phyloP scores from a whole-genome alignment of 352 stramenopile genomes.

The Globisporangium iwayamae region DNA sequence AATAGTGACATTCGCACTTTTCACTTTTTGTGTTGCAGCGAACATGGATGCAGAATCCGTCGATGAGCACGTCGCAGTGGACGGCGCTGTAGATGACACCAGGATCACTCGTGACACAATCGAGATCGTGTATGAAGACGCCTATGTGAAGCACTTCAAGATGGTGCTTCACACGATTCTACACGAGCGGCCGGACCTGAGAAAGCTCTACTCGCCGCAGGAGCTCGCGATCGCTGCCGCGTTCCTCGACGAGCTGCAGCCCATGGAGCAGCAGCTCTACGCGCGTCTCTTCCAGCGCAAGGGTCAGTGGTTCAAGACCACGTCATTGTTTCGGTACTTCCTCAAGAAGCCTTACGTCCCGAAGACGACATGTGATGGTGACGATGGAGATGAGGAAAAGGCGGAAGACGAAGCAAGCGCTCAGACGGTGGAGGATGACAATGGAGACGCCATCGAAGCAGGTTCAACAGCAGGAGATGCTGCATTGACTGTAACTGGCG shows the following conservation, averaged over 20 bases:
- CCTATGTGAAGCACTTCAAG: constrained; percentile 60
- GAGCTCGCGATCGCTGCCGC: constrained; percentile 39
- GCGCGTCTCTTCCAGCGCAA: constrained; percentile 75
- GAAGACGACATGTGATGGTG: neutral
- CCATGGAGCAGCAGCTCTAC: constrained; percentile 64
- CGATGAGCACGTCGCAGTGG: neutral
- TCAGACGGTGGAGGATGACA: neutral
- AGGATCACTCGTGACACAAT: neutral
- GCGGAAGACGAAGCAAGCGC: neutral
- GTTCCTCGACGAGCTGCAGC: constrained; percentile 46
- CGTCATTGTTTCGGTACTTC: constrained; percentile 64
- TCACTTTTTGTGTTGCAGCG: neutral
- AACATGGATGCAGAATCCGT: constrained; percentile 1
- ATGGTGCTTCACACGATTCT: constrained; percentile 50
- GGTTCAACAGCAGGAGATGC: neutral
- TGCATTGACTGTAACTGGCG: neutral
- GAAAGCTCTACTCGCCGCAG: constrained; percentile 36
- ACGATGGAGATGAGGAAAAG: neutral
- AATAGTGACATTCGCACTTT: neutral
- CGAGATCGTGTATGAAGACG: constrained; percentile 31
- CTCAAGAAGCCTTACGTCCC: constrained; percentile 5
- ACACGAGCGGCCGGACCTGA: constrained; percentile 42
- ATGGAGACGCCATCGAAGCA: neutral
- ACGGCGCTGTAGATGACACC: neutral
- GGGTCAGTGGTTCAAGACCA: constrained; percentile 68